Base-by-base conservation (phyloP, 108 stramenopile species). In the Pinguiococcus pyrenoidosus region DNA sequence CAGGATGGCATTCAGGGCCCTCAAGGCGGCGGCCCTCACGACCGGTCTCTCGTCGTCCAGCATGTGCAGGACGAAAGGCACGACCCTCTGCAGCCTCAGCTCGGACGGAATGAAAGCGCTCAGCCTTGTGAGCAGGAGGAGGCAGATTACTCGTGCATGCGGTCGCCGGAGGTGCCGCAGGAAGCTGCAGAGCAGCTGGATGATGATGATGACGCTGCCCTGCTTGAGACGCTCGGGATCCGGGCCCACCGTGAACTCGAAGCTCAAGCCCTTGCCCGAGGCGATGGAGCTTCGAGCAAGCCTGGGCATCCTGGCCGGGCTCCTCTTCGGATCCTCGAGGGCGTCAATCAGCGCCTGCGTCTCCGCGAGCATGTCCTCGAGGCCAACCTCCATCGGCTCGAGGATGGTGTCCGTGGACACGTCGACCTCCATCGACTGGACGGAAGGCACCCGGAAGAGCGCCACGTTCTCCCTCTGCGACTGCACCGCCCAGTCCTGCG, bases 81-180 rank as follows among this genome's bases (percentile, higher is more conserved):
- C 73, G 32, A 97, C 82, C 37, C 90, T 66, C 54, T 97, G 88
- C 18, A 97, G 72, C 45, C 88, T 54, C 7, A 83, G 74, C 48
- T 89, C 88, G 54, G 92, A 89, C 20, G 72, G 65, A 10, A 76
- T 70, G 53, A 69, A 78, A 14, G 53, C 32, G 4, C 78, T 77
- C 9, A 93, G 55, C n/a, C 83, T 75, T 12, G 71, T 54, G 46
- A 97, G 64, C 14, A 91, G 62, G 58, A 82, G 80, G 48, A 97
- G 67, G 18, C 82, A 82, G 1, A 92, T 80, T 22, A 89, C 49
- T 44, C 84, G 85, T 8, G 86, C 77, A 3, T 82, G 69, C 13
- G 90, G 77, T 17, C 78, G 75, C 55, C 84, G 83, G 5, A 86
- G 83, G 71, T 92, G 81, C 37, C 89, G 74, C 7, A 85, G 59